These are phyloP conservation scores for Purshia tridentata DNA, from an alignment of 306 rosid species.

Conservation along the genomic window DNA sequence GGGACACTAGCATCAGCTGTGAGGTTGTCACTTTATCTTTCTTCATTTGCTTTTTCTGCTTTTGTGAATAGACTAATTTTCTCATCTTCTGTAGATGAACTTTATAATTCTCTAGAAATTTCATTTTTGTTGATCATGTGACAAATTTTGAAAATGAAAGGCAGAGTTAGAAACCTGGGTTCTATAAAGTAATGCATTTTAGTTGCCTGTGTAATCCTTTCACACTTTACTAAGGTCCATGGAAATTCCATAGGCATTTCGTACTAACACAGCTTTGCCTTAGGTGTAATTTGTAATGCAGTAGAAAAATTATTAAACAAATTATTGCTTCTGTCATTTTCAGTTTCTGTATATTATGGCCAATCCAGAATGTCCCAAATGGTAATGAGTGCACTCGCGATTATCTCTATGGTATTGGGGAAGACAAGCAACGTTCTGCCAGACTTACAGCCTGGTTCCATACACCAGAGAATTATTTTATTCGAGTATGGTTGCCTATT, in stretches of 20 bases:
- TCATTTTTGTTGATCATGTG: slow-evolving; percentile 14
- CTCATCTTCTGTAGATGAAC: slow-evolving; percentile 16
- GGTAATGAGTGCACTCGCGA: slow-evolving; percentile 87
- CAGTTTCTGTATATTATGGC: slow-evolving; percentile 91
- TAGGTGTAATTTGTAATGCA: slow-evolving; percentile 2
- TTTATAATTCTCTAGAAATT: slow-evolving; percentile 11
- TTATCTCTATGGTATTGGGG: slow-evolving; percentile 84
- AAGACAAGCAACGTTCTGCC: slow-evolving; percentile 89
- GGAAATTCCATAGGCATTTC: slow-evolving; percentile 4
- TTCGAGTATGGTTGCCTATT: slow-evolving; percentile 50
- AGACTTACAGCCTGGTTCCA: slow-evolving; percentile 93
- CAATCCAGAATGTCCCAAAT: slow-evolving; percentile 53
- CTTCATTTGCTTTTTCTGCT: slow-evolving; percentile 8
- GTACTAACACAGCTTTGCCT: slow-evolving; percentile 21
- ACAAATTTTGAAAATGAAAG: background rate
- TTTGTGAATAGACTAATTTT: slow-evolving; percentile 17
- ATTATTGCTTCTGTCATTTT: slow-evolving; percentile 26
- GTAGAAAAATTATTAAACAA: slow-evolving; percentile 1
- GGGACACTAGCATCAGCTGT: slow-evolving; percentile 79
- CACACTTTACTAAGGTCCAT: background rate
- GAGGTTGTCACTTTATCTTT: slow-evolving; percentile 47
- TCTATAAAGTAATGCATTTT: slow-evolving; percentile 16
- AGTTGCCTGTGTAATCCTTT: slow-evolving; percentile 1
- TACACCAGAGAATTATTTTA: slow-evolving; percentile 76
- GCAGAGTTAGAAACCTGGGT: background rate